Evolutionary conservation across 805 yeast species (phyloP), one percentile per base, ranked within the genome.

Genomic region (Scheffersomyces amazonensis): DNA sequence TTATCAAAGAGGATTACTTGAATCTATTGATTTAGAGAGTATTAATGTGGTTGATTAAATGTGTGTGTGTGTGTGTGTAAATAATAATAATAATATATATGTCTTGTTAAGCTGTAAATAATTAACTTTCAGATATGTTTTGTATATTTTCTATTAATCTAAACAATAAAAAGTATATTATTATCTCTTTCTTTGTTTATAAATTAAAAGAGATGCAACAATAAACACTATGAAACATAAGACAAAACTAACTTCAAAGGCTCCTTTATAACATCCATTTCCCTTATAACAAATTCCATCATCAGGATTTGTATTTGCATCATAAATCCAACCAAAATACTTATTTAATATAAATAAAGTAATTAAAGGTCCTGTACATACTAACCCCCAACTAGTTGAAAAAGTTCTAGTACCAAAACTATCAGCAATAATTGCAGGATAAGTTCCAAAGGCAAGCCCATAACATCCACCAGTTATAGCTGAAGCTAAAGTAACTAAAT

Each of bases 401-500:
- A 83, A 85, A 0, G 79, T 73, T 5, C 62, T 68, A 0, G 86
- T 73, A 2, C 90, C 90, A 61, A 83, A 83, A 11, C 69, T 64
- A 45, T 85, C 95, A 0, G 89, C 89, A 20, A 83, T 70, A 2
- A 83, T 71, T 1, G 90, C 83, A 3, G 95, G 95, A 54, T 80
- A 81, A 0, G 83, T 76, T 0, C 91, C 91, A 61, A 81, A 83
- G 3, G 78, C 59, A 19, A 83, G 66, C 0, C 95, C 95, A 60
- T 82, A 85, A 16, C 86, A 73, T 22, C 70, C 64, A 0, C 93
- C 93, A 37, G 78, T 69, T 4, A 80, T 51, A 3, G 71, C 60
- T 0, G 89, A 81, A 2, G 82, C 60, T 2, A 73, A 10, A 0
- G 74, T 59, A 2, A 84, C 57, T 19, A 70, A 60, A 3, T 61